phyloP scores from a whole-genome alignment of 108 stramenopile species.

The Licmophora abbreviata region DNA sequence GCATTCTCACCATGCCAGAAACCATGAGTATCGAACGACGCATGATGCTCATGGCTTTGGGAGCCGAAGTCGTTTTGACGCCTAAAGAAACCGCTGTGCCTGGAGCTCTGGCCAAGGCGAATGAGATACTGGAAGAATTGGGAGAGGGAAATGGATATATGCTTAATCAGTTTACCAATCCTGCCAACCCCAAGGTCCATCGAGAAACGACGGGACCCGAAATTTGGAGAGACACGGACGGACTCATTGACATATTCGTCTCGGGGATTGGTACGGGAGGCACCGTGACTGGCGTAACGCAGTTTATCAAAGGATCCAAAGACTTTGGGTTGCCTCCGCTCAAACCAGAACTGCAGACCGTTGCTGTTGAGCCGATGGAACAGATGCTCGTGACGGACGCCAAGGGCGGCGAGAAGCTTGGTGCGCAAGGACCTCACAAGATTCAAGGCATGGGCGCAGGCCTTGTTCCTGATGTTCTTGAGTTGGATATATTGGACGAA shows the following conservation, averaged over 20 bases:
- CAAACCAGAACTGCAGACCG: conserved; percentile 38
- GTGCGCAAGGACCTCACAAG: conserved; percentile 41
- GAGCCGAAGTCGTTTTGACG: conserved; percentile 59
- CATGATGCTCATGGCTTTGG: conserved; percentile 58
- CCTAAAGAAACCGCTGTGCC: conserved; percentile 65
- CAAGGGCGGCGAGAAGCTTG: conserved; percentile 35
- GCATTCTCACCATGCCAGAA: conserved; percentile 90
- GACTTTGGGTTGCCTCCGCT: conserved; percentile 13
- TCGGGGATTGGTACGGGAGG: conserved; percentile 75
- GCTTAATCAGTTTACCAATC: conserved; percentile 73
- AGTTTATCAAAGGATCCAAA: conserved; percentile 47
- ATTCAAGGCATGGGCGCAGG: conserved; percentile 75
- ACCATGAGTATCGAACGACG: conserved; percentile 68
- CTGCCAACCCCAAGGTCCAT: conserved; percentile 68
- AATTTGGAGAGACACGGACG: conserved; percentile 67
- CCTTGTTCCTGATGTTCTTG: conserved; percentile 44
- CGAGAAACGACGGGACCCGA: conserved; percentile 75
- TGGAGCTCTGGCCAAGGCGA: conserved; percentile 66
- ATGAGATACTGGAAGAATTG: conserved; percentile 40
- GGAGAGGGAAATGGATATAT: conserved; percentile 48
- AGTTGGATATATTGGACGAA: conserved; percentile 50
- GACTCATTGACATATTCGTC: conserved; percentile 52
- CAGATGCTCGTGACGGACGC: conserved; percentile 33
- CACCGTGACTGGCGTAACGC: conserved; percentile 58
- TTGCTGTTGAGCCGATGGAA: conserved; percentile 69